Evolutionary conservation across 2,329 filamentous ascomycete genomes (phyloP).

Genomic region (Alternaria sp.): DNA sequence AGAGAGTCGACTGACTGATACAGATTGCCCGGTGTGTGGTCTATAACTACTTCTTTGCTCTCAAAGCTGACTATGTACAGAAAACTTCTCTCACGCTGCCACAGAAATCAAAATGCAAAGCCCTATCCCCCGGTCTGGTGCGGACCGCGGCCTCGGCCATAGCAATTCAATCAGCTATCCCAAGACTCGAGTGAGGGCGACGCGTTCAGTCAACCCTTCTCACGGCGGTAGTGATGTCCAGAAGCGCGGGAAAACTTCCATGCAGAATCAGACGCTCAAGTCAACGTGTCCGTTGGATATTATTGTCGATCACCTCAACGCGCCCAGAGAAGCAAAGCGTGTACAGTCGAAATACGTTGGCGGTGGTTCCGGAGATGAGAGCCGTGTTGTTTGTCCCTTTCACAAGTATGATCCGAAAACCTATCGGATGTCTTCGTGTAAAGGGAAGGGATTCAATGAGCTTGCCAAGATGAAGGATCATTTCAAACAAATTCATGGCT

Average conservation of each 20-base stretch:
- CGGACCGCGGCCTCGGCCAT: not conserved
- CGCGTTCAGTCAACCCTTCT: not conserved
- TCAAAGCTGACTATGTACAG: not conserved
- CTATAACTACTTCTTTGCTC: not conserved
- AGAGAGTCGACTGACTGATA: not conserved
- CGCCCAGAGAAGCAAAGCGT: not conserved
- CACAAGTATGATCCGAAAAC: not conserved
- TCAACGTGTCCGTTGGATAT: not conserved
- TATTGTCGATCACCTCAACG: not conserved
- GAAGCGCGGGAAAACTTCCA: not conserved
- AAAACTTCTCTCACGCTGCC: not conserved
- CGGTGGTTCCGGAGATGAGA: not conserved
- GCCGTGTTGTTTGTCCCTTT: not conserved
- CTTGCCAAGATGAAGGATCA: conserved; percentile 14
- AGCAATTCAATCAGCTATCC: not conserved
- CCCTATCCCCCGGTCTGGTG: no score
- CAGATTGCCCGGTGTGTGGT: not conserved
- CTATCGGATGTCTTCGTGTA: not conserved
- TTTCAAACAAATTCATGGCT: not conserved
- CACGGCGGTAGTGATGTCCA: not conserved
- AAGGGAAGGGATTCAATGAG: conserved; percentile 10
- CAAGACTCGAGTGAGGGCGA: not conserved
- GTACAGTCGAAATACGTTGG: not conserved
- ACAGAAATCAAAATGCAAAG: not conserved
- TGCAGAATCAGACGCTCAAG: not conserved